Conservation (phyloP, 2,329 filamentous ascomycete genomes). For the Sporothrix globosa region DNA sequence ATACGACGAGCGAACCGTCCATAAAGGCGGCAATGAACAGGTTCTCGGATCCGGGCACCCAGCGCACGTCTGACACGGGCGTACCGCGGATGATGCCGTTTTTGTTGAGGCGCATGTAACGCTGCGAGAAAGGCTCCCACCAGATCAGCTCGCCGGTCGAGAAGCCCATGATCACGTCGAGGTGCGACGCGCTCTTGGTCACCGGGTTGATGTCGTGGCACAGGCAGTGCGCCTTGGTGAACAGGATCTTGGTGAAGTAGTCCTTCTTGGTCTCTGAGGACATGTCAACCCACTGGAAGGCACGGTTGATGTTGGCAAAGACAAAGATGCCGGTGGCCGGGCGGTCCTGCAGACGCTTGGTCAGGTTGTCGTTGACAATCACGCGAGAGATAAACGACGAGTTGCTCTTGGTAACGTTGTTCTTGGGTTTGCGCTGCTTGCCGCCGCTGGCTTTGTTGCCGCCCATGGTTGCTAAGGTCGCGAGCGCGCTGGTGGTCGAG, state of each 20-base stretch:
- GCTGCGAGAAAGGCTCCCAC: conserved; percentile 96
- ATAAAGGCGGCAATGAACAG: conserved; percentile 89
- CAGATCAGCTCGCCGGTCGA: conserved; percentile 97
- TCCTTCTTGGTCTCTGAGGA: conserved; percentile 77
- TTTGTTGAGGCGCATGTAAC: conserved; percentile 94
- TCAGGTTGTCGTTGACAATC: conserved; percentile 80
- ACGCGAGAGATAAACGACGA: conserved; percentile 98
- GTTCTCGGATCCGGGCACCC: conserved; percentile 93
- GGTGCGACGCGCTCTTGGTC: conserved; percentile 77
- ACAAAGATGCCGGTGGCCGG: conserved; percentile 79
- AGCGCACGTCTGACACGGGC: conserved; percentile 83
- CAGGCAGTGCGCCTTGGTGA: conserved; percentile 92
- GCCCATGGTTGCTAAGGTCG: conserved; percentile 69
- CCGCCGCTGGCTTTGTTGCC: conserved; percentile 67
- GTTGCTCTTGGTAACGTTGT: conserved; percentile 97
- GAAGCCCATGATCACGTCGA: conserved; percentile 94
- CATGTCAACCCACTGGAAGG: conserved; percentile 94
- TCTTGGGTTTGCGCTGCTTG: conserved; percentile 93
- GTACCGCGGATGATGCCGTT: conserved; percentile 89
- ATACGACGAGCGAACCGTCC: conserved; percentile 88
- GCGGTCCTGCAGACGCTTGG: conserved; percentile 78
- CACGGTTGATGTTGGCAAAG: conserved; percentile 94
- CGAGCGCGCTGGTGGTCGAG: conserved; percentile 68
- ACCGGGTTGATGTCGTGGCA: conserved; percentile 89
- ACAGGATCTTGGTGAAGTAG: conserved; percentile 91